Base-by-base conservation (phyloP, 345 rosid species). In the Acer yangbiense region DNA sequence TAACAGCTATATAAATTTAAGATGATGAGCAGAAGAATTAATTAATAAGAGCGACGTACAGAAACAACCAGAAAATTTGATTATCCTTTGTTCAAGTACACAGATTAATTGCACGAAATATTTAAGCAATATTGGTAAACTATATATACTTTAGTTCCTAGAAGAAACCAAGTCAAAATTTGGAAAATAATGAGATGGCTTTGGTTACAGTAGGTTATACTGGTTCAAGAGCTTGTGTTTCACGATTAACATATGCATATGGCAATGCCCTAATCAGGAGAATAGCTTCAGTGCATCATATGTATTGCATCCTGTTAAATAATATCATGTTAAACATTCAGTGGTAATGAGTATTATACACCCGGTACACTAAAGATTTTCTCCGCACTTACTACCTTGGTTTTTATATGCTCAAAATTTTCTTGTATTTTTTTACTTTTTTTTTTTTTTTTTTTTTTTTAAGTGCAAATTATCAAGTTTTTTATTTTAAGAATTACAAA, bases 141-240 rank as follows among this genome's bases (percentile, higher is more conserved):
- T 18, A 18, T 39, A 66, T 20, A 41, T 41, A 35, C 57, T 43
- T 0, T 35, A 35, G 4, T 35, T 46, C 57, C 10, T 25, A 46
- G 11, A 69, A 69, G 72, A 46, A 69, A 69, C 35, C 0, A 68
- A 43, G 48, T 43, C 58, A 71, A 20, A 60, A 41, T 60, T 67
- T 21, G 39, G 8, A 72, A 72, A 60, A 14, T 61, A 60, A 14
- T 61, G 7, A 14, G 52, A 72, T 18, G 3, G 9, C 9, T 20
- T 60, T 20, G 64, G n/a, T 72, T 71, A 57, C 20, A n/a, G 9
- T 25, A 48, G 61, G 43, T 65, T 60, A 66, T 39, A 6, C 44
- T n/a, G 29, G 52, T 32, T 25, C 44, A 71, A 71, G 64, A 71
- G 64, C 75, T 71, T 55, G 65, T 35, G 64, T 55, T 71, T 32